phyloP scores from a whole-genome alignment of 2,329 filamentous ascomycete genomes.

The Cryoendolithus antarcticus region DNA sequence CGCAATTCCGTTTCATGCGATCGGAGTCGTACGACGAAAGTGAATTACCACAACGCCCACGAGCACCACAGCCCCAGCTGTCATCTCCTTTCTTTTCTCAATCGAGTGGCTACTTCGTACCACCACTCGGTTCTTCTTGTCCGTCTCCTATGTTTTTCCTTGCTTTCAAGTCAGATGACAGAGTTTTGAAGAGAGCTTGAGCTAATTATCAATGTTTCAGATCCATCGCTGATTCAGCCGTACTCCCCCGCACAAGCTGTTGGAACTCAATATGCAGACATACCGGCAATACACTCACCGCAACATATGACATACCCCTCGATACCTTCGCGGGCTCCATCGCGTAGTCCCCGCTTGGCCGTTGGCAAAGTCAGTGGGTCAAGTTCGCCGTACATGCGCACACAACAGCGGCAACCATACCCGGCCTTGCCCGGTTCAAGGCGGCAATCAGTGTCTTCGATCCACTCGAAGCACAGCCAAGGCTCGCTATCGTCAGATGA shows the following conservation, averaged over 20 bases:
- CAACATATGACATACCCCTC: constrained; percentile 25
- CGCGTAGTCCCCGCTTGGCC: constrained; percentile 32
- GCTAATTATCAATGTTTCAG: constrained; percentile 23
- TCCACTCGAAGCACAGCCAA: constrained; percentile 51
- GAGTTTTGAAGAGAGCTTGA: neutral
- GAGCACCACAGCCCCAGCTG: constrained; percentile 6
- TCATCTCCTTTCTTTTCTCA: constrained; percentile 24
- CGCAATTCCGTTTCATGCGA: neutral
- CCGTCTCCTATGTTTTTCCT: constrained; percentile 22
- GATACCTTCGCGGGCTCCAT: constrained; percentile 53
- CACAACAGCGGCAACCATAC: constrained; percentile 43
- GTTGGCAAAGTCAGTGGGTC: constrained; percentile 32
- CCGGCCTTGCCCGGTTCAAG: constrained; percentile 31
- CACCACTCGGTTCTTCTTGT: constrained; percentile 30
- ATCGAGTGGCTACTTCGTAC: constrained; percentile 23
- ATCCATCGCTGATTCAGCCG: constrained; percentile 47
- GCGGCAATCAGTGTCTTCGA: constrained; percentile 58
- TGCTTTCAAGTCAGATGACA: constrained; percentile 7
- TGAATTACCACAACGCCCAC: constrained; percentile 8
- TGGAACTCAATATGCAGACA: constrained; percentile 30
- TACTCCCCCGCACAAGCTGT: constrained; percentile 31
- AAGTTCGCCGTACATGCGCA: constrained; percentile 55
- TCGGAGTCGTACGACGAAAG: constrained; percentile 1
- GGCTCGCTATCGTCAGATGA: constrained; percentile 24
- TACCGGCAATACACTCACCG: constrained; percentile 27